Evolutionary conservation across 495 filamentous ascomycete genomes (phyloP).

Genomic region (Aspergillus mulundensis): DNA sequence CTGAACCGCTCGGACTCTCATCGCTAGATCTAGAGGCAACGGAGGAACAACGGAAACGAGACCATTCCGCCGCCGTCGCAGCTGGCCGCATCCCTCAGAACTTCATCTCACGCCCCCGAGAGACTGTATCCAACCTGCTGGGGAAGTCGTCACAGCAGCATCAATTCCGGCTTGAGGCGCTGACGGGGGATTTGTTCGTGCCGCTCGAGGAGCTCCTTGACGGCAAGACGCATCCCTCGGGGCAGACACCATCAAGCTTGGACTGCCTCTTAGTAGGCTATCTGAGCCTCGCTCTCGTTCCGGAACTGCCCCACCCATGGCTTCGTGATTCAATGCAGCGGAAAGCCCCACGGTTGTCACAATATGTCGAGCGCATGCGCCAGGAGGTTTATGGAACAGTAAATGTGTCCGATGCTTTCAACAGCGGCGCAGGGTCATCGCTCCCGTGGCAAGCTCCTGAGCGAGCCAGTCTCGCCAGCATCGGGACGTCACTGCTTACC

Average conservation of each 20-base stretch:
- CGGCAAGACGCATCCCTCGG: slow-evolving; percentile 48
- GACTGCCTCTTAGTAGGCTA: slow-evolving; percentile 79
- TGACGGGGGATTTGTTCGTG: slow-evolving; percentile 64
- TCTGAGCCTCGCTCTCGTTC: slow-evolving; percentile 65
- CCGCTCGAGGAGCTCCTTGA: slow-evolving; percentile 63
- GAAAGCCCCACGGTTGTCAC: slow-evolving; percentile 50
- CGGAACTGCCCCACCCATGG: slow-evolving; percentile 69
- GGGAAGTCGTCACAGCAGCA: slow-evolving; percentile 36
- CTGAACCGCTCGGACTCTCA: slow-evolving; percentile 70
- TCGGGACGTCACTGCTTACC: slow-evolving; percentile 35
- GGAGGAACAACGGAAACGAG: slow-evolving; percentile 40
- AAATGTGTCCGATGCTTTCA: slow-evolving; percentile 27
- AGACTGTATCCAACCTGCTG: slow-evolving; percentile 39
- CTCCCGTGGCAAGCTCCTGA: slow-evolving; percentile 39
- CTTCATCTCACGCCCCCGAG: slow-evolving; percentile 36
- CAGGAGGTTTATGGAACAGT: slow-evolving; percentile 38
- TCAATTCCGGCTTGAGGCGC: slow-evolving; percentile 64
- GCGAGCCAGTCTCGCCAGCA: slow-evolving; percentile 29
- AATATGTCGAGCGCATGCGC: slow-evolving; percentile 50
- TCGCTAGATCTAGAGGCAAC: slow-evolving; percentile 57
- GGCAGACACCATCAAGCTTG: slow-evolving; percentile 52
- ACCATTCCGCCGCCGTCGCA: slow-evolving; percentile 40
- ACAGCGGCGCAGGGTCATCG: slow-evolving; percentile 5
- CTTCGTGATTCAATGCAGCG: slow-evolving; percentile 57
- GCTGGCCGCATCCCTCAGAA: slow-evolving; percentile 41